Conservation (phyloP, 2,329 filamentous ascomycete species). For the Coniochaeta sp. region DNA sequence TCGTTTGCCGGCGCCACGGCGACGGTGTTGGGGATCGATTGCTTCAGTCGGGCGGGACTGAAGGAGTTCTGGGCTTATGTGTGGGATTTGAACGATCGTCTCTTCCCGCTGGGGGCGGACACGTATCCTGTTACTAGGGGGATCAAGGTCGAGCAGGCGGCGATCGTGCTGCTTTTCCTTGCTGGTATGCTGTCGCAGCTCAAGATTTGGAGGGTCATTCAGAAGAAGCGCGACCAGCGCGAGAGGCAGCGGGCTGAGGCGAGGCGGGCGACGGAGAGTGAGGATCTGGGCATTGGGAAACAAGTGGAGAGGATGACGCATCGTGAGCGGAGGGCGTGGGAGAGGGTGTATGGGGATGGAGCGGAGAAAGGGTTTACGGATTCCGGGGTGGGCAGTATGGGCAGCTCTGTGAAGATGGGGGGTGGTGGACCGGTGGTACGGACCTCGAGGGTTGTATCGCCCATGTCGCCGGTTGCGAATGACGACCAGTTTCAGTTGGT, state of each 20-base stretch:
- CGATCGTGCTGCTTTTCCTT: constrained; percentile 65
- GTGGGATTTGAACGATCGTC: constrained; percentile 71
- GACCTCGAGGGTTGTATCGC: neutral
- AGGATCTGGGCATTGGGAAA: constrained; percentile 65
- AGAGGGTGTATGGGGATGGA: constrained; percentile 65
- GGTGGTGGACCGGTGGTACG: neutral
- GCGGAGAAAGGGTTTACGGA: constrained; percentile 34
- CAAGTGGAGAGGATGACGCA: constrained; percentile 56
- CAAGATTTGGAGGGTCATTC: constrained; percentile 77
- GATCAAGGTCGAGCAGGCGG: constrained; percentile 77
- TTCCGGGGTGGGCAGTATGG: constrained; percentile 43
- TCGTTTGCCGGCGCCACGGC: constrained; percentile 78
- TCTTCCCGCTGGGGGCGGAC: constrained; percentile 69
- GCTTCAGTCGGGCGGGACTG: constrained; percentile 79
- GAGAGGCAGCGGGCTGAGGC: constrained; percentile 42
- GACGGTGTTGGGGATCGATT: constrained; percentile 79
- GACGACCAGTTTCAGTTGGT: neutral
- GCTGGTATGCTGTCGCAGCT: constrained; percentile 78
- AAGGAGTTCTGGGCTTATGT: constrained; percentile 97
- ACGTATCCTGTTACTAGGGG: constrained; percentile 83
- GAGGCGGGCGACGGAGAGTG: constrained; percentile 47
- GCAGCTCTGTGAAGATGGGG: constrained; percentile 17
- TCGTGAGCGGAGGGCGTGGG: constrained; percentile 64
- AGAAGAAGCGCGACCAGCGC: constrained; percentile 49
- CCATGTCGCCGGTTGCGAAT: neutral